phyloP scores from a whole-genome alignment of 2,329 filamentous ascomycete species.

The Onygenales sp. region DNA sequence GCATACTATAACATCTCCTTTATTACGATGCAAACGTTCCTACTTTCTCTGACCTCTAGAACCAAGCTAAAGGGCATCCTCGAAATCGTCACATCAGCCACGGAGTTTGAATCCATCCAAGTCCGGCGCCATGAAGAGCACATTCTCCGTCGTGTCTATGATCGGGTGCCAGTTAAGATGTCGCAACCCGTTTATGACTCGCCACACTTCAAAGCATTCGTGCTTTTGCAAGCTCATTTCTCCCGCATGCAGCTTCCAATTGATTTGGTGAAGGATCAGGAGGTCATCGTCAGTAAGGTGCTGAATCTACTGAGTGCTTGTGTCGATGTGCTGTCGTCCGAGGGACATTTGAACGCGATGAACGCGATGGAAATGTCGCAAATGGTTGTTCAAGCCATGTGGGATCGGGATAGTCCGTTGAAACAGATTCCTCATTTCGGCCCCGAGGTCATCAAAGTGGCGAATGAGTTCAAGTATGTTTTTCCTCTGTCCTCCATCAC shows the following conservation, averaged over 20 bases:
- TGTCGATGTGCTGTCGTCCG: conserved; percentile 90
- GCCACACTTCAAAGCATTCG: conserved; percentile 97
- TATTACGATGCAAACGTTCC: conserved; percentile 97
- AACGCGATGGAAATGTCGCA: conserved; percentile 98
- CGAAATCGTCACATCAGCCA: conserved; percentile 93
- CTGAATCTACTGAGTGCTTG: conserved; percentile 81
- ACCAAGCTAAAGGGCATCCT: conserved; percentile 96
- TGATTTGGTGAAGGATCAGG: conserved; percentile 92
- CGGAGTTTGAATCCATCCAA: conserved; percentile 91
- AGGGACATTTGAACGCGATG: conserved; percentile 94
- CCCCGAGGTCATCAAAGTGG: conserved; percentile 70
- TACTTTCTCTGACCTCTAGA: conserved; percentile 75
- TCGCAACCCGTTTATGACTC: conserved; percentile 69
- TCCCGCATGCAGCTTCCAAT: conserved; percentile 93
- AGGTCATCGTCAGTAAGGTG: conserved; percentile 73
- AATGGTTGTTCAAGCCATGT: conserved; percentile 98
- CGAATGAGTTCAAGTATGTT: conserved; percentile 65
- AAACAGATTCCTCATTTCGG: conserved; percentile 97
- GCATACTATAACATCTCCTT: conserved; percentile 99
- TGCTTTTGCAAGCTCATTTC: conserved; percentile 95
- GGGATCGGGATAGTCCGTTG: conserved; percentile 92
- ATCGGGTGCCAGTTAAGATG: conserved; percentile 93
- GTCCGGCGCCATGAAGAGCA: conserved; percentile 86
- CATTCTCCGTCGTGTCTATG: conserved; percentile 83
- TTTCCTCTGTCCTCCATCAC: conserved; percentile 1